Evolutionary conservation across 176 grass and related monocot species (phyloP).

Genomic region (Saccharum officinarum): DNA sequence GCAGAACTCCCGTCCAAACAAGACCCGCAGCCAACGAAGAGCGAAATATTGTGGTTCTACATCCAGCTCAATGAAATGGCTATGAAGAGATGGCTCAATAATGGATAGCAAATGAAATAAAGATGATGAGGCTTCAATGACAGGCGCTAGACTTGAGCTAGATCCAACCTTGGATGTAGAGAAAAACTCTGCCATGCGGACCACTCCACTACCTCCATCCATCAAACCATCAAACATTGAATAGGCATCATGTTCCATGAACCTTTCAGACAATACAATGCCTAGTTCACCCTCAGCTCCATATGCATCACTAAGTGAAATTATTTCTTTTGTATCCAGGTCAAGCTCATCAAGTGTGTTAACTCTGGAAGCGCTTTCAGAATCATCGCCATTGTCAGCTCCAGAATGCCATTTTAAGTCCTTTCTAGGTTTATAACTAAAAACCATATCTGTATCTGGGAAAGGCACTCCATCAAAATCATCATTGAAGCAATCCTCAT

Average conservation of each 20-base stretch:
- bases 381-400: slow-evolving; percentile 45
- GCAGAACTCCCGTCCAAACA: slow-evolving; percentile 90
- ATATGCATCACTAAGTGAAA: slow-evolving; percentile 92
- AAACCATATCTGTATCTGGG: slow-evolving; percentile 64
- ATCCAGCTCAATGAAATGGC: slow-evolving; percentile 84
- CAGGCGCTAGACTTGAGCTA: slow-evolving; percentile 58
- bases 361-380: slow-evolving; percentile 43
- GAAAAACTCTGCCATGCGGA: slow-evolving; percentile 86
- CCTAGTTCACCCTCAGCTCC: slow-evolving; percentile 95
- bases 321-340: slow-evolving; percentile 67
- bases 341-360: slow-evolving; percentile 72
- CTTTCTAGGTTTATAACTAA: slow-evolving; percentile 65
- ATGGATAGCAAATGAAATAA: slow-evolving; percentile 86
- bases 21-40: slow-evolving; percentile 93
- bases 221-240: slow-evolving; percentile 90
- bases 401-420: slow-evolving; percentile 44
- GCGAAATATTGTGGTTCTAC: slow-evolving; percentile 98
- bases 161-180: slow-evolving; percentile 57
- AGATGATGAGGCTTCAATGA: slow-evolving; percentile 93
- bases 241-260: slow-evolving; percentile 99
- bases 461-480: slow-evolving; percentile 72
- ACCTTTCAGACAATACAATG: slow-evolving; percentile 87
- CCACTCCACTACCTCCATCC: slow-evolving; percentile 65
- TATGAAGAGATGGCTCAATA: slow-evolving; percentile 85
- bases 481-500: slow-evolving; percentile 83